Conservation (phyloP, 345 rosid species). For the Populus tremula region DNA sequence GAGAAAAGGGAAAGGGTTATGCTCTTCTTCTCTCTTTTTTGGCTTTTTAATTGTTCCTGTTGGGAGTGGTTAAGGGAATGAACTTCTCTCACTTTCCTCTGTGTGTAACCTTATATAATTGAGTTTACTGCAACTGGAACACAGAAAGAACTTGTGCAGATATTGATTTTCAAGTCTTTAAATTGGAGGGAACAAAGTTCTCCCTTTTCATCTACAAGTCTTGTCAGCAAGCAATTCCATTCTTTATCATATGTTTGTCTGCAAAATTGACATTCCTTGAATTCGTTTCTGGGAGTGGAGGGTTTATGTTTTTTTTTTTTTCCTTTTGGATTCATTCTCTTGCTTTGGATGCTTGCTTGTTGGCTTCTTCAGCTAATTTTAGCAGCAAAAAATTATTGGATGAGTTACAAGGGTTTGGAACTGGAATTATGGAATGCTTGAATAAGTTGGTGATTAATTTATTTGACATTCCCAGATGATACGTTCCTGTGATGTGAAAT, state of each 20-base stretch:
- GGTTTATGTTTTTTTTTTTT: neutral
- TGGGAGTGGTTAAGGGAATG: constrained; percentile 36
- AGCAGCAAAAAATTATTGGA: neutral
- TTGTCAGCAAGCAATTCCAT: neutral
- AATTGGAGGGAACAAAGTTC: constrained; percentile 33
- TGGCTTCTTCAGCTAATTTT: neutral
- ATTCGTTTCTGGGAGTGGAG: constrained; percentile 1
- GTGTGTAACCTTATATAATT: constrained; percentile 26
- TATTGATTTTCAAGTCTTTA: constrained; percentile 12
- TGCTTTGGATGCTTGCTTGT: neutral
- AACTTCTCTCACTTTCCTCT: constrained; percentile 39
- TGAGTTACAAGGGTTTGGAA: neutral
- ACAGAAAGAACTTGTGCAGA: constrained; percentile 18
- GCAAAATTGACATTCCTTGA: constrained; percentile 6
- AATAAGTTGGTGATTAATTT: neutral
- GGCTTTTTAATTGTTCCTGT: constrained; percentile 16
- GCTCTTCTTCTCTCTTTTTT: constrained; percentile 20
- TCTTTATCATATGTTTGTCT: neutral
- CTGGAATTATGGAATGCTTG: neutral
- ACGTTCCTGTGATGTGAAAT: neutral
- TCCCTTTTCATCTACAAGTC: constrained; percentile 8
- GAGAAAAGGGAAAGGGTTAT: constrained; percentile 25
- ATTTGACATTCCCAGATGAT: neutral
- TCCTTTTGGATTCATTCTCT: neutral
- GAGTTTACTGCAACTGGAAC: constrained; percentile 23